Evolutionary conservation across 2,329 filamentous ascomycete species (phyloP).

Genomic region (Fusarium anthophilum): DNA sequence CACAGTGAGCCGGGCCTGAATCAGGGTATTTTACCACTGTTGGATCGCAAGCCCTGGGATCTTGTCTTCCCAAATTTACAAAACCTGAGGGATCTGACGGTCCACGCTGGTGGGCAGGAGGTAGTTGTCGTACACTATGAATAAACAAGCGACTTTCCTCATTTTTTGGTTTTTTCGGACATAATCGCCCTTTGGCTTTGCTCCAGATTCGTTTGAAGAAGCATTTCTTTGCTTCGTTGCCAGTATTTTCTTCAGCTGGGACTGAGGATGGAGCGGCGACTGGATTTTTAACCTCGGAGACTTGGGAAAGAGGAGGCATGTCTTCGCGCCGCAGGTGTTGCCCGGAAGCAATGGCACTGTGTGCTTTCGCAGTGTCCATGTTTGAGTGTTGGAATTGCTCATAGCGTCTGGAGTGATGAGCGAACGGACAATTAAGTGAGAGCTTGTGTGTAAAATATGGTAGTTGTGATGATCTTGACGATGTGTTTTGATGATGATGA

Average conservation of each 20-base stretch:
- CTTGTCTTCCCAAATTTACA: neutral
- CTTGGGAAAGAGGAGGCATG: neutral
- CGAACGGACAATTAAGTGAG: neutral
- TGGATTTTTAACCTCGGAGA: neutral
- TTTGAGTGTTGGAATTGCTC: neutral
- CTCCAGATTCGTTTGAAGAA: neutral
- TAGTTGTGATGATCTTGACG: neutral
- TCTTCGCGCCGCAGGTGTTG: neutral
- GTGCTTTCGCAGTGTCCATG: neutral
- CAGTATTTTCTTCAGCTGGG: neutral
- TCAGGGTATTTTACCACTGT: neutral
- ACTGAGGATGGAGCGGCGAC: neutral
- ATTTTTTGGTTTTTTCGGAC: neutral
- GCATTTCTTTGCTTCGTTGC: neutral
- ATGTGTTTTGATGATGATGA: neutral
- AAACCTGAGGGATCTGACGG: neutral
- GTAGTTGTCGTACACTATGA: neutral
- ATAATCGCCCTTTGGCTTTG: too few species aligned
- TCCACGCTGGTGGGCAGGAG: neutral
- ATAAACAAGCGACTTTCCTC: neutral
- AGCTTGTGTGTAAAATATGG: neutral
- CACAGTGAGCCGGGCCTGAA: neutral
- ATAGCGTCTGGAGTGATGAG: neutral
- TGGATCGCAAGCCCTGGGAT: neutral
- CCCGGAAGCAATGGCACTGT: neutral